Base-by-base conservation (phyloP, 1,284 basidiomycete species). In the Naganishia liquefaciens region DNA sequence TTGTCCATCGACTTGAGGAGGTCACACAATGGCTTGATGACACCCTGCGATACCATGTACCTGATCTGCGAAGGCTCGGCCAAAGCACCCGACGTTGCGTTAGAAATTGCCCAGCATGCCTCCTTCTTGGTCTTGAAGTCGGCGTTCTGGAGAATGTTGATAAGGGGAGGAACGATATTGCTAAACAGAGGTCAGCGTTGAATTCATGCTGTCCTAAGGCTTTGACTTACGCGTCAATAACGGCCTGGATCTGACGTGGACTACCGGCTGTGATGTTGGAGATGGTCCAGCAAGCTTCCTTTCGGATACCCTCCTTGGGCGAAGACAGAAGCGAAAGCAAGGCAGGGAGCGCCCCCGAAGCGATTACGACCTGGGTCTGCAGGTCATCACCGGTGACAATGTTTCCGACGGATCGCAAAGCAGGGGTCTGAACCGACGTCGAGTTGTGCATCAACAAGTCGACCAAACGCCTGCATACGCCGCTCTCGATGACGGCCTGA, bases 81-180 rank as follows among this genome's bases (percentile, higher is more conserved):
- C 28, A 99, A 85, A 71, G 94, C 96, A 68, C 96, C 96, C 52
- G 93, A 96, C 42, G 96, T 99, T 11, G 96, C 96, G 79, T 99
- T 99, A 53, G 93, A 97, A 74, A 99, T 93, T 19, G 96, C 96
- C 96, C 96, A 99, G 82, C 94, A 99, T 4, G 96, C 96, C 80
- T 99, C 96, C 82, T 99, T 99, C 80, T 92, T 89, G 54, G 96
- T 98, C 84, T 98, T 98, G 85, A 98, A 98, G 81, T 99, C 96
- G 66, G 93, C 96, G 74, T 96, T 89, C 77, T 89, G 88, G 65
- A 99, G 88, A 72, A 99, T 97, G 82, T 97, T 95, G 84, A 99
- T 95, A 68, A 99, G 87, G 67, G 96, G 96, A 65, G 96, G 94
- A 69, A 99, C 89, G 75, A 99, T 94, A 79, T 85, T 85, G 75